Percentiles rank a stretch among this genome's conserved stretches.
Conservation (phyloP, 306 rosid species). For the Comarum palustre region DNA sequence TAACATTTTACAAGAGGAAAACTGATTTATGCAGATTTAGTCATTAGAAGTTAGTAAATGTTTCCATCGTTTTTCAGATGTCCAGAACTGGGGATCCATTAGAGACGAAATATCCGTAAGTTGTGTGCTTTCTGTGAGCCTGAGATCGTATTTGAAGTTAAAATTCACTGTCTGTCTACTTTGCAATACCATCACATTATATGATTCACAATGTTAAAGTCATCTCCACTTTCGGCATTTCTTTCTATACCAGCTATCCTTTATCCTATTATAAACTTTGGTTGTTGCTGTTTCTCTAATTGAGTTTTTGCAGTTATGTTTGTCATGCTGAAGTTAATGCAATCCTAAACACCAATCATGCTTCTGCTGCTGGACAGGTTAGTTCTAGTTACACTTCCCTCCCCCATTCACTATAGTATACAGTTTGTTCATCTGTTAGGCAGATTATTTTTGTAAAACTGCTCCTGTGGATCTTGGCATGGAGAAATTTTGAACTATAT, state of each 20-base stretch:
- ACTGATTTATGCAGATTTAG: neutral
- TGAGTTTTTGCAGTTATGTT: conserved; percentile 58
- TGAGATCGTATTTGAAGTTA: neutral
- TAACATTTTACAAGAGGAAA: neutral
- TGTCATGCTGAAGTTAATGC: conserved; percentile 98
- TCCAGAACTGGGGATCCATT: conserved; percentile 78
- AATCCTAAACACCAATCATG: conserved; percentile 87
- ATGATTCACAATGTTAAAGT: neutral
- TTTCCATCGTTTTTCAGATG: conserved; percentile 48
- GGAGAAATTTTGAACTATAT: neutral
- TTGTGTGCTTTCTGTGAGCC: conserved; percentile 12
- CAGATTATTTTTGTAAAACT: neutral
- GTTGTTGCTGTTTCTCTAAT: conserved; percentile 14
- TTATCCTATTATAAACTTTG: neutral
- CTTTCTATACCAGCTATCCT: neutral
- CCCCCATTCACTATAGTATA: neutral
- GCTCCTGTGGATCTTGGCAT: neutral
- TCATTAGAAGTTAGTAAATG: neutral
- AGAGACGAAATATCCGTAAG: conserved; percentile 96
- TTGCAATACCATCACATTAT: neutral
- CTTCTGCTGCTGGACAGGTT: conserved; percentile 95
- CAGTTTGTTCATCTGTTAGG: neutral
- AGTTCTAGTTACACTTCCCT: conserved; percentile 16
- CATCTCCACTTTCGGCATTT: neutral
- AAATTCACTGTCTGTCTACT: neutral